Base-by-base conservation (phyloP, 2,329 filamentous ascomycete genomes). In the Chrysosporium queenslandicum region DNA sequence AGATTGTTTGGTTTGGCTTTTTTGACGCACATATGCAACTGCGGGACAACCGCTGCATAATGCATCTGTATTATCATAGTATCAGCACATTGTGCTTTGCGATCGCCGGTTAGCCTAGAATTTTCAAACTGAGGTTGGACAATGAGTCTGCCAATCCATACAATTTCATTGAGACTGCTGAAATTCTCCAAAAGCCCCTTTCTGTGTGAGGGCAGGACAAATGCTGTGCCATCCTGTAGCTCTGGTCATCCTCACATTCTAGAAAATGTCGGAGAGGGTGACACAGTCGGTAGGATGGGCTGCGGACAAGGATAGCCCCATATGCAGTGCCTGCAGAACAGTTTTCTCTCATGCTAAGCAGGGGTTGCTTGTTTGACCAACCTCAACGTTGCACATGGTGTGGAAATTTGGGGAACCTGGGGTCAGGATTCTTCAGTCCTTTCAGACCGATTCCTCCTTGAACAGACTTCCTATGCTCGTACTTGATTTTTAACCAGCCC, bases 31-130 rank as follows among this genome's bases (percentile, higher is more conserved):
- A 43, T 32, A 30, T 50, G 37, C 47, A 41, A 6, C 25, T 42
- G 37, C 27, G 27, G 36, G 47, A 50, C 20, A 50, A 25, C 47
- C 47, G 47, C 47, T 50, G 47, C 47, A 50, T 42, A 50, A 23
- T 18, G 30, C 32, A 29, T 45, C 25, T 21, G n/a, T 45, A 8
- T 45, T 45, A 29, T 45, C 27, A 30, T 4, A 29, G 9, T 29
- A 29, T 29, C 27, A 9, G 27, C 27, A 9, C 27, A 29, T 29
- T 27, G 7, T 43, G 2, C 16, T 21, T 18, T 29, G 16, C 29
- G 43, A 46, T 21, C 37, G 37, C 37, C 18, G 20, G 37, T 21
- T n/a, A n/a, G n/a, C n/a, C n/a, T n/a, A n/a, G n/a, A n/a, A n/a
- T n/a, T n/a, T n/a, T n/a, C n/a, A n/a, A n/a, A n/a, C n/a, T n/a